Evolutionary conservation across 805 yeast genomes (phyloP).

Genomic region (Maudiozyma barnettii): DNA sequence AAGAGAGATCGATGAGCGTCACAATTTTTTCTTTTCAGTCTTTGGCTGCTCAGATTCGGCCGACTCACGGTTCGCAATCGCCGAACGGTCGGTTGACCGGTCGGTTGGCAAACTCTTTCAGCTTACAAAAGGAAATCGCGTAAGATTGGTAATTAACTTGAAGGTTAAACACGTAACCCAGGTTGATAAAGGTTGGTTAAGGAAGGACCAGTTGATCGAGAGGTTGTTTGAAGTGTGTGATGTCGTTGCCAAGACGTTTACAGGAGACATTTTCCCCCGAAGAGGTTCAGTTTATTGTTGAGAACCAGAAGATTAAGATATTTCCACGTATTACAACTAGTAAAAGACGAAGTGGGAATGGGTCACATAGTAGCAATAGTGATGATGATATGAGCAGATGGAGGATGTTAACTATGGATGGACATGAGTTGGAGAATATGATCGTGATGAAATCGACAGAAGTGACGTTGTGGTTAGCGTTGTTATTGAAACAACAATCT

Average conservation of each 20-base stretch:
- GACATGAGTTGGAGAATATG: slow-evolving; percentile 23
- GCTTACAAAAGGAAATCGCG: too few relatives aligned
- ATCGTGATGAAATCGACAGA: slow-evolving; percentile 56
- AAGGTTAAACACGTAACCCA: too few relatives aligned
- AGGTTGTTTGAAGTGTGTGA: slow-evolving; percentile 19
- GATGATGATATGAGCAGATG: slow-evolving; percentile 9
- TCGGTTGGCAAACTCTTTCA: too few relatives aligned
- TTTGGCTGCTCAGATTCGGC: too few relatives aligned
- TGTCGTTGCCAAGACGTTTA: slow-evolving; percentile 55
- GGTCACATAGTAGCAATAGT: slow-evolving; percentile 1
- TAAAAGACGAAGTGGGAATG: slow-evolving; percentile 7
- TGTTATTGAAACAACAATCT: slow-evolving; percentile 71
- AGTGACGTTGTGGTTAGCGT: slow-evolving; percentile 83
- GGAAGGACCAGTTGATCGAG: too few relatives aligned
- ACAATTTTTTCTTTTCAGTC: too few relatives aligned
- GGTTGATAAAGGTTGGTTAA: too few relatives aligned
- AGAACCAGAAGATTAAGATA: slow-evolving; percentile 61
- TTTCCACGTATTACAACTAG: slow-evolving; percentile 53
- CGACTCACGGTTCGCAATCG: too few relatives aligned
- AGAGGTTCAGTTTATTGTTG: slow-evolving; percentile 79
- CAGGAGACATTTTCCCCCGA: slow-evolving; percentile 56
- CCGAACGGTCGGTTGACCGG: too few relatives aligned
- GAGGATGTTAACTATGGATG: slow-evolving; percentile 33
- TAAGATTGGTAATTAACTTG: too few relatives aligned
- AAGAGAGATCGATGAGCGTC: too few relatives aligned